Base-by-base conservation (phyloP, 176 grass and related monocot species). In the Aegilops longissima region DNA sequence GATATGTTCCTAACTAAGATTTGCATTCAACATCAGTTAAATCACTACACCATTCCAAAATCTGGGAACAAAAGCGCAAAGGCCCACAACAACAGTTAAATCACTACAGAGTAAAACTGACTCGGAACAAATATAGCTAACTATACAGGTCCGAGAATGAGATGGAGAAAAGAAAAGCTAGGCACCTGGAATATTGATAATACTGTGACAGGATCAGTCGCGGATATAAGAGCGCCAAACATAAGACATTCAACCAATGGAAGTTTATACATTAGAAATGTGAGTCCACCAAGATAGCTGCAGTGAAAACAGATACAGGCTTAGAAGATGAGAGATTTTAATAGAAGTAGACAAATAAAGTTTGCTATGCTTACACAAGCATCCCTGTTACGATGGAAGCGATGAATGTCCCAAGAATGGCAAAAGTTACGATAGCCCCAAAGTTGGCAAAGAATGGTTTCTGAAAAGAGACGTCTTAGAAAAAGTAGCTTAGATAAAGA, bases 381-480 rank as follows among this genome's bases (percentile, higher is more conserved):
- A 98, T 33, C 35, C 97, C 97, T 67, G 97, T 98, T 63, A 96
- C 90, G 70, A 96, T 74, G 31, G 97, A 90, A 90, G 97, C 97
- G 91, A 96, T 89, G 84, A 96, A 91, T 58, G 97, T 98, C 74
- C 97, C 97, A 39, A 98, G 82, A 89, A 98, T 98, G 65, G 97
- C 92, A 78, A 98, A 98, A 45, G 94, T 96, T 79, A 94, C 97
- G 81, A 98, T 98, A 20, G 97, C 97, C 81, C 97, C 97, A 74
- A 98, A 98, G 82, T 98, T 98, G 11, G 97, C 95, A 88, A 98
- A 98, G 82, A 98, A 98, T 54, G 97, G 94, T 94, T 98, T 98
- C 97, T 98, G 82, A 54, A 85, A 77, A 67, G 67, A 36, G 86
- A 62, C 35, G 78, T 47, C 25, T 77, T 77, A 77, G 45, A 25